phyloP scores from a whole-genome alignment of 129 eudicot genomes.

The Lactuca saligna region DNA sequence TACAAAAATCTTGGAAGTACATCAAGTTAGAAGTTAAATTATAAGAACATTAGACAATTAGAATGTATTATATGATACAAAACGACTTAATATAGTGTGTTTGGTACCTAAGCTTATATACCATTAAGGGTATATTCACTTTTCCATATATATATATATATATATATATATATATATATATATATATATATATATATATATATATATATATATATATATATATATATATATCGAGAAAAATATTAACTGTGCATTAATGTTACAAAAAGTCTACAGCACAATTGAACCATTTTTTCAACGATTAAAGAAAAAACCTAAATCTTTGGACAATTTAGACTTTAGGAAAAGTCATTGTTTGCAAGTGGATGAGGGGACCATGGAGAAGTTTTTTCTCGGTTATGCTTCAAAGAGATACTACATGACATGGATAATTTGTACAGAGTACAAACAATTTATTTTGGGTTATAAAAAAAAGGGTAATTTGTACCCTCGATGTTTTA shows the following conservation, averaged over 20 bases:
- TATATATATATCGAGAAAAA: not conserved
- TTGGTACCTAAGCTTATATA: too few relatives aligned
- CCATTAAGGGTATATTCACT: too few relatives aligned
- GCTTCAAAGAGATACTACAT: constrained; percentile 1
- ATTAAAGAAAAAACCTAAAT: not conserved
- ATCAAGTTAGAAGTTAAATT: too few relatives aligned
- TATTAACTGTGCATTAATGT: not conserved
- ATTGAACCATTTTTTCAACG: not conserved
- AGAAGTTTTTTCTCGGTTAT: not conserved
- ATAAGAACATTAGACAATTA: too few relatives aligned
- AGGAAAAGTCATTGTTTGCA: not conserved
- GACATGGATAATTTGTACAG: not conserved
- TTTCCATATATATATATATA: too few relatives aligned
- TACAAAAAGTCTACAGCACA: not conserved
- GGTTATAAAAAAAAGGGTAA: not conserved
- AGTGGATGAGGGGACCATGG: constrained; percentile 9
- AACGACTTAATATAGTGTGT: too few relatives aligned
- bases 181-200: too few relatives aligned
- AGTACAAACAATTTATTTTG: not conserved
- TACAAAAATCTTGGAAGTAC: too few relatives aligned
- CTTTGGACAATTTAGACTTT: not conserved
- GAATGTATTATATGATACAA: too few relatives aligned
- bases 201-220: too few relatives aligned
- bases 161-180: too few relatives aligned
- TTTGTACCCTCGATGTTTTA: too few relatives aligned